phyloP scores from a whole-genome alignment of 345 rosid genomes.

The Corymbia maculata region DNA sequence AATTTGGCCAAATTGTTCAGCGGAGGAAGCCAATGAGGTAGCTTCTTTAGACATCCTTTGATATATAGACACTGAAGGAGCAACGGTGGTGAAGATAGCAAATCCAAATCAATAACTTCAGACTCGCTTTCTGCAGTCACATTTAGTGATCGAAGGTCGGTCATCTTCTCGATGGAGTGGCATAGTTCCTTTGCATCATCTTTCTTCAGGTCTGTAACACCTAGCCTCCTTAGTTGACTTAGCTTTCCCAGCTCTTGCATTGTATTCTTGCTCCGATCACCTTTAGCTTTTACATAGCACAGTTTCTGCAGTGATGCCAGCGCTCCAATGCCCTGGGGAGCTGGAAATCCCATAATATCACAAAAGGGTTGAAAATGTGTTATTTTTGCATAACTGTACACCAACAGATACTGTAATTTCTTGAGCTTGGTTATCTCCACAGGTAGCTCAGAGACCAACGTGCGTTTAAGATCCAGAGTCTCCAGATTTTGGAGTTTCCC shows the following conservation, averaged over 20 bases:
- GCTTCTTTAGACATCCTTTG: neutral
- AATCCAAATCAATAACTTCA: neutral
- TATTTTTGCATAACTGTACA: rapidly evolving
- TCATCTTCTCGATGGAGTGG: neutral
- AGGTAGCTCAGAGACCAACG: neutral
- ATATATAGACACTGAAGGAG: neutral
- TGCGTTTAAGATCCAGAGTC: neutral
- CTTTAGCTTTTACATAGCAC: neutral
- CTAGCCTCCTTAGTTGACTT: neutral
- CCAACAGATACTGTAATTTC: neutral
- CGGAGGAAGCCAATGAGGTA: neutral
- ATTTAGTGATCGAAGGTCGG: rapidly evolving
- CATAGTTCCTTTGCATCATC: neutral
- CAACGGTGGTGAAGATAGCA: neutral
- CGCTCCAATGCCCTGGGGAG: neutral
- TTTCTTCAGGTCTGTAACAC: rapidly evolving
- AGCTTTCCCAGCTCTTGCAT: neutral
- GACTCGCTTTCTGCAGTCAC: rapidly evolving
- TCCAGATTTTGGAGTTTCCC: neutral
- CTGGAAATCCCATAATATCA: rapidly evolving
- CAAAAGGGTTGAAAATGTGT: neutral
- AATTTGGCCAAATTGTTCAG: neutral
- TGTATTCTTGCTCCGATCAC: neutral
- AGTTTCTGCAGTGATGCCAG: neutral
- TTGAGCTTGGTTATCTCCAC: neutral